These are phyloP conservation scores for Rachicladosporium sp. DNA, from an alignment of 2,329 filamentous ascomycete genomes.

Conservation along the genomic window DNA sequence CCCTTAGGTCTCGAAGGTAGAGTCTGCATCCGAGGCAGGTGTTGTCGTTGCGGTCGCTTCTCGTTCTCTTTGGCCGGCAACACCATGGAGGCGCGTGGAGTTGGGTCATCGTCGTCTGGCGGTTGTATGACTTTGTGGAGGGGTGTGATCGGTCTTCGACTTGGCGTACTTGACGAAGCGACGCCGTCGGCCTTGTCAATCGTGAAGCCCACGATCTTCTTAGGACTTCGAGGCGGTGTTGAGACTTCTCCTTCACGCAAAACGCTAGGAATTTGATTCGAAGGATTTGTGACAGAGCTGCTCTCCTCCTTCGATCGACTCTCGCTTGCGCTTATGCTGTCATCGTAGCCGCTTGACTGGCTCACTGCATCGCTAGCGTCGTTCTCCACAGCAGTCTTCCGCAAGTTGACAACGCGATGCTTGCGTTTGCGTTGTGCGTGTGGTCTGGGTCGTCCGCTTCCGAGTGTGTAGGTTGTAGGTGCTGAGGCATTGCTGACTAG, in stretches of 20 bases:
- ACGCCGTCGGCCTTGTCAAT: neutral
- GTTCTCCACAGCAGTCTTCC: slow-evolving; percentile 44
- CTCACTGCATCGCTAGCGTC: slow-evolving; percentile 31
- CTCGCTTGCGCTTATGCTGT: slow-evolving; percentile 17
- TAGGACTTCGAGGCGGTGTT: slow-evolving; percentile 40
- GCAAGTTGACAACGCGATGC: slow-evolving; percentile 68
- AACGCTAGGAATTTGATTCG: slow-evolving; percentile 12
- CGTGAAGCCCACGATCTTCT: slow-evolving; percentile 23
- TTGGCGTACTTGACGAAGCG: neutral
- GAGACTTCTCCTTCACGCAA: slow-evolving; percentile 24
- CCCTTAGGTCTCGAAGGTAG: slow-evolving; percentile 7
- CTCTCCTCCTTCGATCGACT: slow-evolving; percentile 38
- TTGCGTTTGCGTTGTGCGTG: slow-evolving; percentile 64
- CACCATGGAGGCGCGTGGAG: slow-evolving; percentile 6
- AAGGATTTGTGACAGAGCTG: slow-evolving; percentile 46
- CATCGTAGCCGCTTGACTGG: slow-evolving; percentile 34
- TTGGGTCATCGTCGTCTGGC: slow-evolving; percentile 6
- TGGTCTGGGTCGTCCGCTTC: slow-evolving; percentile 47
- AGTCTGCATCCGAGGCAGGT: slow-evolving; percentile 10
- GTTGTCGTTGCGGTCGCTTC: slow-evolving; percentile 7
- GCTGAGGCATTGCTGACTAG: slow-evolving; percentile 50
- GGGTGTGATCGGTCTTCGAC: slow-evolving; percentile 10
- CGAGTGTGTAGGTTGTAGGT: slow-evolving; percentile 37
- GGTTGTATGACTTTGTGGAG: slow-evolving; percentile 1
- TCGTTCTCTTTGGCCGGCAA: neutral